Evolutionary conservation across 2,329 filamentous ascomycete species (phyloP).

Genomic region (Calonectria ilicicola): DNA sequence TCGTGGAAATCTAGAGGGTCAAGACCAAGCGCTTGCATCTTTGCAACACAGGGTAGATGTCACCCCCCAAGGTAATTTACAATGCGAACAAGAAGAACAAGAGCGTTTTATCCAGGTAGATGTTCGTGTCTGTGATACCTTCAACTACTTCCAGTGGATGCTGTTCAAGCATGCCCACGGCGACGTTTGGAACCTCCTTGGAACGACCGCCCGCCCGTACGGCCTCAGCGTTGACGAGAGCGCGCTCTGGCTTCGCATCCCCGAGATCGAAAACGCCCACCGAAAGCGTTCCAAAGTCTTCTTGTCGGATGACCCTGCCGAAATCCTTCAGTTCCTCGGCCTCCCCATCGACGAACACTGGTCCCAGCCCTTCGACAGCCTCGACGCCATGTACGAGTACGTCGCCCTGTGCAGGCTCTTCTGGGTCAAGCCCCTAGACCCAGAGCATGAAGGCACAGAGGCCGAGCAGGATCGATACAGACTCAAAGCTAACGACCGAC

Average conservation of each 20-base stretch:
- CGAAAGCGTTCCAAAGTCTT: constrained; percentile 68
- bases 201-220: constrained; percentile 70
- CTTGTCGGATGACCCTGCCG: constrained; percentile 67
- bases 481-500: constrained; percentile 67
- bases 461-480: constrained; percentile 46
- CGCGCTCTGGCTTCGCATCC: constrained; percentile 74
- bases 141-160: constrained; percentile 67
- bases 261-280: constrained; percentile 73
- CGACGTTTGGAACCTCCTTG: constrained; percentile 76
- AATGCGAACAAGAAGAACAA: background rate
- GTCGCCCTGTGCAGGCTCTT: constrained; percentile 70
- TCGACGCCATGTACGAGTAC: constrained; percentile 73
- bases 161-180: constrained; percentile 78
- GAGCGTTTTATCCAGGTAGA: constrained; percentile 74
- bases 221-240: constrained; percentile 75
- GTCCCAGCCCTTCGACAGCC: constrained; percentile 64
- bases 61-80: background rate
- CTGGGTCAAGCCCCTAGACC: constrained; percentile 49
- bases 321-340: constrained; percentile 73
- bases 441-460: constrained; percentile 41
- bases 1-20: background rate
- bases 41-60: background rate
- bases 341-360: constrained; percentile 62
- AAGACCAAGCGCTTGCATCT: background rate
- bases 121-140: constrained; percentile 64